Evolutionary conservation across 1,139 yeast genomes (phyloP), one percentile per base, ranked within the genome.

Genomic region (Suhomyces yuchorum): DNA sequence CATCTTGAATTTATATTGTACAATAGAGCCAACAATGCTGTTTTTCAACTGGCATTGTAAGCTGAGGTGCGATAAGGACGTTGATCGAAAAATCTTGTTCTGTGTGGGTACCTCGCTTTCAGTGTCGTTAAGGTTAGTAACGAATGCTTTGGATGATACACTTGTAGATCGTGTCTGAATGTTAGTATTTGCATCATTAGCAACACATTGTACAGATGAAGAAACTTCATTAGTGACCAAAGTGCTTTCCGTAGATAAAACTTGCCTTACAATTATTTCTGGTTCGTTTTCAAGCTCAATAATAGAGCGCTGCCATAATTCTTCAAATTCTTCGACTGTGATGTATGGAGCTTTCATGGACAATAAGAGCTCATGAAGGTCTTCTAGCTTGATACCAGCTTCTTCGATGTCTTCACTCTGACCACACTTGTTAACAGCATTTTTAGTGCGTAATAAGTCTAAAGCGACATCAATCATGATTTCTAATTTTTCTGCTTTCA

Each of bases 251-350:
- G 20, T 30, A n/a, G 19, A 40, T 30, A 48, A 57, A 76, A 84
- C 92, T 81, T 84, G 88, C 91, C 93, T 86, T 85, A 87, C 91
- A 73, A 81, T 83, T 65, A 87, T 80, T 61, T 88, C 95, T 40
- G 88, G 85, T 68, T 87, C 89, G 50, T 78, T 75, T 56, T 82
- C 81, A 57, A 92, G 75, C 56, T 84, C 87, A 40, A 74, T 68
- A 8, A 85, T 61, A 8, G 89, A 87, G 56, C 82, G 78, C 26
- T 65, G 63, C 97, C 97, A 92, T 52, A 90, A 75, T 50, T 85
- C 89, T 55, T 87, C 85, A 67, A 91, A 92, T 56, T 89, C 96
- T 40, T 82, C 85, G 44, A 73, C 78, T n/a, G 82, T 73, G 36
- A 88, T 77, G 53, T 80, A 75, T 9, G 85, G 76, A 2, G 83